These are phyloP conservation scores for Verbascum thapsus DNA, from an alignment of 257 asterid genomes.

Conservation along the genomic window DNA sequence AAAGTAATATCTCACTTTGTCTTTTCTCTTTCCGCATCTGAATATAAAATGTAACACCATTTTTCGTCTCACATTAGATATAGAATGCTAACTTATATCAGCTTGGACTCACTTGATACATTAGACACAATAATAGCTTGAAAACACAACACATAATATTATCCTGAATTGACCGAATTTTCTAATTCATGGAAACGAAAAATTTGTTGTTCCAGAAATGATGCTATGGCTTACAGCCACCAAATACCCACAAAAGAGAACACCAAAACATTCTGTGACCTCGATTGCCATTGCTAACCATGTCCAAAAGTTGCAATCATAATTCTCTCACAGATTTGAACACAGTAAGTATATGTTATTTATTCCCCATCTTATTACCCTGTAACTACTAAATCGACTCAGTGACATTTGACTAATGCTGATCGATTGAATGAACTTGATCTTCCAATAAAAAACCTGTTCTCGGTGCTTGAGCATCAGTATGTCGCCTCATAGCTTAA, in stretches of 20 bases:
- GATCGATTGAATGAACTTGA: neutral
- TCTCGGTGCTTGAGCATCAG: neutral
- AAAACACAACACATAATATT: too few species aligned
- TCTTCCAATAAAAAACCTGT: conserved; percentile 11
- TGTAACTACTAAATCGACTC: too few species aligned
- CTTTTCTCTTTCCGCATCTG: too few species aligned
- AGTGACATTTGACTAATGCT: neutral
- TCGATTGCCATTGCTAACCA: neutral
- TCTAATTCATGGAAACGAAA: neutral
- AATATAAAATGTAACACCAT: too few species aligned
- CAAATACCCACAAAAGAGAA: neutral
- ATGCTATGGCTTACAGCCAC: neutral
- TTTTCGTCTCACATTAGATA: too few species aligned
- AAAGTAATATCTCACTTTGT: too few species aligned
- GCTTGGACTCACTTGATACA: too few species aligned
- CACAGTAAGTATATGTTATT: neutral
- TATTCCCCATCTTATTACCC: conserved; percentile 14
- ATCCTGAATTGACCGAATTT: neutral
- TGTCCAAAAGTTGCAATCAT: neutral
- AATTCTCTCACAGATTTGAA: neutral
- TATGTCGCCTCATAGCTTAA: conserved; percentile 19
- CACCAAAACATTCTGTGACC: neutral
- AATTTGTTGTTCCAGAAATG: neutral
- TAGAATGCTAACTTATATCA: too few species aligned
- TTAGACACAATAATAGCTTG: too few species aligned